Evolutionary conservation across 768 basidiomycete species (phyloP).

Genomic region (Punctularia strigosozonata): DNA sequence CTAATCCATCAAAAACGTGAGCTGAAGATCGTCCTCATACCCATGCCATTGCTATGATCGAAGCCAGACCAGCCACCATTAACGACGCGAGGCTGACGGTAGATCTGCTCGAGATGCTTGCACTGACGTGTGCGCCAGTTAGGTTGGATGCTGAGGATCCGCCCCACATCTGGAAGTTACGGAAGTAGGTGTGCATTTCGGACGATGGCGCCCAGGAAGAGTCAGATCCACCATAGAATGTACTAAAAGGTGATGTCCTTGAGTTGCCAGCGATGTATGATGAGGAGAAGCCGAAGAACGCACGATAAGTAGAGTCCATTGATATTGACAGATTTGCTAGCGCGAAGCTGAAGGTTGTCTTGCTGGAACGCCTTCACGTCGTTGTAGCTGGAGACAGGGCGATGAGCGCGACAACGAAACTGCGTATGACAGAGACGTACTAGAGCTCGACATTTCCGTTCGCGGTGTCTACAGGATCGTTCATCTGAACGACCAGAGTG

Average conservation of each 20-base stretch:
- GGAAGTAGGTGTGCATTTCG: constrained; percentile 63
- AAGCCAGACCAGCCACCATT: too few species aligned
- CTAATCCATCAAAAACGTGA: too few species aligned
- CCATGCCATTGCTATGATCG: too few species aligned
- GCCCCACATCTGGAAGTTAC: constrained; percentile 60
- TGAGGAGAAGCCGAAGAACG: constrained; percentile 14
- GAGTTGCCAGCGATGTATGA: not conserved
- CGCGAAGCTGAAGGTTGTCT: constrained; percentile 52
- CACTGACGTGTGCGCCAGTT: constrained; percentile 6
- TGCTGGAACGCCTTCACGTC: constrained; percentile 51
- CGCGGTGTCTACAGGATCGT: constrained; percentile 51
- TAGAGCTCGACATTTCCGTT: constrained; percentile 66
- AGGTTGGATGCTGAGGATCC: constrained; percentile 35
- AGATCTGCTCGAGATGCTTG: too few species aligned
- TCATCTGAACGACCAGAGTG: constrained; percentile 69
- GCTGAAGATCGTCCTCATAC: too few species aligned
- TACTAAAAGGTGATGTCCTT: constrained; percentile 7
- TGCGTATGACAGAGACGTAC: constrained; percentile 27
- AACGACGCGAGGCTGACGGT: too few species aligned
- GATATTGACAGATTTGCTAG: constrained; percentile 33
- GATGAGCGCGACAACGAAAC: not conserved
- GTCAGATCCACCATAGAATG: constrained; percentile 35
- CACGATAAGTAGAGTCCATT: constrained; percentile 76
- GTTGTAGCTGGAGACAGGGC: constrained; percentile 40
- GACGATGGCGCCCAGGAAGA: constrained; percentile 58